Evolutionary conservation across 768 basidiomycete genomes (phyloP).

Genomic region (Fomitopsis pulvina): DNA sequence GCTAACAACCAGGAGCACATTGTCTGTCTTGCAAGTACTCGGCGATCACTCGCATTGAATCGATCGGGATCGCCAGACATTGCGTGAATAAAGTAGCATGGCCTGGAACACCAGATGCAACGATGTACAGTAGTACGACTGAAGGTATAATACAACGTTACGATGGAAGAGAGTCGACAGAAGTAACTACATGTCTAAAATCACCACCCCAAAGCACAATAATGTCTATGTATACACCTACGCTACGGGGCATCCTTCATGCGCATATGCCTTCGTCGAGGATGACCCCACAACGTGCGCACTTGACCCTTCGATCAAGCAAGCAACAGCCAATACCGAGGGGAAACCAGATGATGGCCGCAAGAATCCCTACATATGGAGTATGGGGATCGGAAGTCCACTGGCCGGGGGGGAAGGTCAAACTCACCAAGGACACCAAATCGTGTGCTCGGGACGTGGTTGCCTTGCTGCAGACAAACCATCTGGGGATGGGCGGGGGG

Average conservation of each 20-base stretch:
- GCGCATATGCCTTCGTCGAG: slow-evolving; percentile 26
- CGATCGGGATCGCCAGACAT: no score
- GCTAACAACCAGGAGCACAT: no score
- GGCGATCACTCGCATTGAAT: no score
- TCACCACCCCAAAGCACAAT: no score
- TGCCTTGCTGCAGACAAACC: slow-evolving; percentile 74
- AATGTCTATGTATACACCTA: no score
- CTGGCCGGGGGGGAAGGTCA: neutral
- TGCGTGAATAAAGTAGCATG: no score
- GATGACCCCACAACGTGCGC: slow-evolving; percentile 40
- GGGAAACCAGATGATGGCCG: slow-evolving; percentile 84
- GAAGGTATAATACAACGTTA: neutral
- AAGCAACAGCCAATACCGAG: slow-evolving; percentile 74
- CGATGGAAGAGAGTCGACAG: no score
- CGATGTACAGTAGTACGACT: neutral
- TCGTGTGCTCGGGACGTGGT: slow-evolving; percentile 54
- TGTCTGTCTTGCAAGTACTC: no score
- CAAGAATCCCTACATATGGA: slow-evolving; percentile 55
- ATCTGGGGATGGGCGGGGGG: slow-evolving; percentile 81
- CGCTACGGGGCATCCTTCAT: no score
- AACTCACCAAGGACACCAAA: slow-evolving; percentile 55
- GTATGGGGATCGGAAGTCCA: neutral
- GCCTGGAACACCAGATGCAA: neutral
- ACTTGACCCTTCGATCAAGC: slow-evolving; percentile 65
- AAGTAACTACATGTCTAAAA: no score